Percentiles rank a stretch among this genome's conserved stretches.
Conservation (phyloP, 169 alveolate genomes). For the Amoebophrya sp. region DNA sequence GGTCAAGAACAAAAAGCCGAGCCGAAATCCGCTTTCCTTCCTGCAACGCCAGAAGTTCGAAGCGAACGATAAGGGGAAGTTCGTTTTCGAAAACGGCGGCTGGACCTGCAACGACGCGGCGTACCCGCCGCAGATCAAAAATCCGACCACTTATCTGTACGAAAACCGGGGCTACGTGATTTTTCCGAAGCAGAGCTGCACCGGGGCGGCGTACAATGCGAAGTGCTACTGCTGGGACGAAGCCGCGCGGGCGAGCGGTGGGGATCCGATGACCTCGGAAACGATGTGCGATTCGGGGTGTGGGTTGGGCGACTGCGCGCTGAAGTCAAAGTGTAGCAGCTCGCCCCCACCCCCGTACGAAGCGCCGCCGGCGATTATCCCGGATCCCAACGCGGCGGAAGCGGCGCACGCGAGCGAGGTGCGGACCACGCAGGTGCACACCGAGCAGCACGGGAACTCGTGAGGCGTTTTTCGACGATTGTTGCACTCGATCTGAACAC, state of each 20-base stretch:
- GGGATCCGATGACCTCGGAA: not conserved
- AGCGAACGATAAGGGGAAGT: not conserved
- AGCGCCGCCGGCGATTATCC: not conserved
- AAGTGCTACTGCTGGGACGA: not conserved
- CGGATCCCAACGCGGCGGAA: not conserved
- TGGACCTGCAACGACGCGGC: not conserved
- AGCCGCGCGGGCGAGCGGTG: not conserved
- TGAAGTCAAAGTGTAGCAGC: not conserved
- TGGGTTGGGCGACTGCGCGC: not conserved
- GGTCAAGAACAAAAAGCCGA: too few relatives aligned
- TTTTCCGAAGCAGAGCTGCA: not conserved
- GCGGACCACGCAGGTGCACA: not conserved
- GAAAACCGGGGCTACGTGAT: not conserved
- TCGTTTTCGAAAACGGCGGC: not conserved
- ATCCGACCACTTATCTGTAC: not conserved
- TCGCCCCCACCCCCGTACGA: not conserved
- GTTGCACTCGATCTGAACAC: too few relatives aligned
- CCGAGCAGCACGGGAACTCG: not conserved
- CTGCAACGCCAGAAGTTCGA: not conserved
- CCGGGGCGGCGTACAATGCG: not conserved
- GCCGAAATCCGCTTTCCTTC: too few relatives aligned
- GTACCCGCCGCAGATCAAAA: not conserved
- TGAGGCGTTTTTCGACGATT: too few relatives aligned
- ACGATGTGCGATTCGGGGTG: not conserved
- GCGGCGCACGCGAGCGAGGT: not conserved